A percentile compares a stretch with the other conserved stretches of the same genome.
Evolutionary conservation across 441 rosid species (phyloP).

Genomic region (Croton laevigatus): DNA sequence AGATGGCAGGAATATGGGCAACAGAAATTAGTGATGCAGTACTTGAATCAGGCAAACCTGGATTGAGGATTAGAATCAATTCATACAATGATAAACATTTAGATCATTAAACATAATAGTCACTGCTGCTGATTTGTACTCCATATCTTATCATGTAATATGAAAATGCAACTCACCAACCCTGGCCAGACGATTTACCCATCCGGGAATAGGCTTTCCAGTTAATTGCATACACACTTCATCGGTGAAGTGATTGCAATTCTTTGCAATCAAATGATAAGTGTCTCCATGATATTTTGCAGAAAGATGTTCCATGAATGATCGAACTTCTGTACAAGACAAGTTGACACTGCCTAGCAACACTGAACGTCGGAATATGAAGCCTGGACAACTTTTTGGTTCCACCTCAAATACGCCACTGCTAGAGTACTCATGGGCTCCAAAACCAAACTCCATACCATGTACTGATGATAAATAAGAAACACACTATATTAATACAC

Average conservation of each 20-base stretch:
- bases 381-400: constrained; percentile 92
- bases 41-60: neutral
- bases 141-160: constrained; percentile 14
- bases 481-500: constrained; percentile 20
- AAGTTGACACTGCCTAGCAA: constrained; percentile 62
- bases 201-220: constrained; percentile 90
- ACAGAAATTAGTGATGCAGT: neutral
- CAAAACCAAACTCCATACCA: constrained; percentile 85
- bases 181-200: constrained; percentile 91
- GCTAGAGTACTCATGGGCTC: constrained; percentile 82
- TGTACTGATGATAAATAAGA: constrained; percentile 49
- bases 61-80: constrained; percentile 6
- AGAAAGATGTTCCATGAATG: constrained; percentile 84
- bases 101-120: neutral
- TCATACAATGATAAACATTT: constrained; percentile 11
- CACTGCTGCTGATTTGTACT: constrained; percentile 13
- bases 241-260: constrained; percentile 94
- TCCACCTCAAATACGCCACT: constrained; percentile 97
- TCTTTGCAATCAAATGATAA: constrained; percentile 95
- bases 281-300: constrained; percentile 78
- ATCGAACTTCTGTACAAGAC: constrained; percentile 69
- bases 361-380: constrained; percentile 79
- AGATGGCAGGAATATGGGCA: constrained; percentile 1
- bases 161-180: constrained; percentile 52
- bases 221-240: constrained; percentile 69